Conservation (phyloP, 495 filamentous ascomycete genomes). For the Corynascus novoguineensis region DNA sequence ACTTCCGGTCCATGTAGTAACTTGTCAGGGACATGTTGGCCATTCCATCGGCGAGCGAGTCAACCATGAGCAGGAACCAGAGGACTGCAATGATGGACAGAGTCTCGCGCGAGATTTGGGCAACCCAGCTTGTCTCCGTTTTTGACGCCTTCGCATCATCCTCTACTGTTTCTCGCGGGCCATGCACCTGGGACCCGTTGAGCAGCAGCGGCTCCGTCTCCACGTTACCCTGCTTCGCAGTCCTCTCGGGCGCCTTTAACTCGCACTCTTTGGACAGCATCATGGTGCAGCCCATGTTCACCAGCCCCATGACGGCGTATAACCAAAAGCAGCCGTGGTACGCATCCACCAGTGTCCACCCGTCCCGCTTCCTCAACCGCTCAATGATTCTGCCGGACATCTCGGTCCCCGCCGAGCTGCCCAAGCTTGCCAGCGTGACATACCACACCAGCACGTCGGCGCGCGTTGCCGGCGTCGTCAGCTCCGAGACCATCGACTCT, state of each 20-base stretch:
- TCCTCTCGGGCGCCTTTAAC: conserved; percentile 19
- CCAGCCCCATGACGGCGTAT: conserved; percentile 33
- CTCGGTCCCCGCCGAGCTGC: conserved; percentile 30
- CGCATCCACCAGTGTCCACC: conserved; percentile 33
- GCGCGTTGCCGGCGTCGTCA: conserved; percentile 56
- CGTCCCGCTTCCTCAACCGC: conserved; percentile 22
- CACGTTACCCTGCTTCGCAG: not conserved
- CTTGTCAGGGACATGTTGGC: conserved; percentile 65
- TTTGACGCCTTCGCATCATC: conserved; percentile 3
- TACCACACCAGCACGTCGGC: conserved; percentile 85
- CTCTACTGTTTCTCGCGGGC: not conserved
- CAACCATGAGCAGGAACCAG: conserved; percentile 70
- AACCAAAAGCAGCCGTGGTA: conserved; percentile 39
- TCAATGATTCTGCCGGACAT: conserved; percentile 38
- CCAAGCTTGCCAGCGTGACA: conserved; percentile 43
- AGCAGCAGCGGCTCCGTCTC: conserved; percentile 18
- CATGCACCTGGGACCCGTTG: not conserved
- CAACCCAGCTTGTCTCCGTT: conserved; percentile 25
- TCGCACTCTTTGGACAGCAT: conserved; percentile 35
- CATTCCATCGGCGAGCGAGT: conserved; percentile 75
- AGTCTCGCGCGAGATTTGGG: conserved; percentile 53
- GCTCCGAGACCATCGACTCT: conserved; percentile 70
- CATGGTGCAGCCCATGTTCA: conserved; percentile 31
- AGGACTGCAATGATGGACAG: conserved; percentile 60
- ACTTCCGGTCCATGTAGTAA: conserved; percentile 75